These are phyloP conservation scores for Bauhinia variegata DNA, from an alignment of 306 rosid genomes.

Conservation along the genomic window DNA sequence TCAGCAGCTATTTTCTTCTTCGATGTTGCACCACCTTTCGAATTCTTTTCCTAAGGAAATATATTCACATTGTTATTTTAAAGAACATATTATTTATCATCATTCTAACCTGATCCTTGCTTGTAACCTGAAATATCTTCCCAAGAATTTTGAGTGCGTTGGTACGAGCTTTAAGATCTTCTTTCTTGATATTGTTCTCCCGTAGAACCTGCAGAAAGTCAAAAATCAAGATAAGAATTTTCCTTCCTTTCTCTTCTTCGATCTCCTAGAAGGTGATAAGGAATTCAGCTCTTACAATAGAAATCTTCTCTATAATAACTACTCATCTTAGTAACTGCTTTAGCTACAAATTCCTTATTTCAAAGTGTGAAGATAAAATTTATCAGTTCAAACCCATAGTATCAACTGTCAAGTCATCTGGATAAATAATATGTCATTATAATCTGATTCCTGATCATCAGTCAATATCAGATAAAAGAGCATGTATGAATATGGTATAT, in stretches of 20 bases:
- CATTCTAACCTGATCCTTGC: conserved; percentile 11
- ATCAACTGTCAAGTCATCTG: conserved; percentile 13
- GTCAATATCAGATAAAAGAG: neutral
- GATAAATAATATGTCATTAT: neutral
- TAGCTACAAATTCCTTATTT: conserved; percentile 13
- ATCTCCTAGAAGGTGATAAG: conserved; percentile 4
- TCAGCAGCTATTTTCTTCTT: conserved; percentile 61
- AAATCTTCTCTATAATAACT: conserved; percentile 11
- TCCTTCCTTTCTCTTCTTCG: conserved; percentile 8
- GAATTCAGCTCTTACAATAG: neutral
- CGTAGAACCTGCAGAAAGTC: conserved; percentile 87
- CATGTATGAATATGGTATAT: neutral
- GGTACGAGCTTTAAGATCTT: conserved; percentile 86
- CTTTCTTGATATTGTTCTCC: conserved; percentile 68
- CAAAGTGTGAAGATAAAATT: neutral
- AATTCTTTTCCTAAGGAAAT: conserved; percentile 52
- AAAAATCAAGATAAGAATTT: conserved; percentile 16
- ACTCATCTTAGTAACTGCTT: conserved; percentile 3
- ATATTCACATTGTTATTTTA: too few relatives aligned
- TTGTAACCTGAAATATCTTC: conserved; percentile 71
- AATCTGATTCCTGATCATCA: conserved; percentile 26
- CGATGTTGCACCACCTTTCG: conserved; percentile 60
- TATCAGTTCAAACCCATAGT: neutral
- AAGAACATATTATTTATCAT: neutral
- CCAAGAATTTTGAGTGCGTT: conserved; percentile 81